phyloP scores from a whole-genome alignment of 495 filamentous ascomycete species.

The Neurospora sp. region DNA sequence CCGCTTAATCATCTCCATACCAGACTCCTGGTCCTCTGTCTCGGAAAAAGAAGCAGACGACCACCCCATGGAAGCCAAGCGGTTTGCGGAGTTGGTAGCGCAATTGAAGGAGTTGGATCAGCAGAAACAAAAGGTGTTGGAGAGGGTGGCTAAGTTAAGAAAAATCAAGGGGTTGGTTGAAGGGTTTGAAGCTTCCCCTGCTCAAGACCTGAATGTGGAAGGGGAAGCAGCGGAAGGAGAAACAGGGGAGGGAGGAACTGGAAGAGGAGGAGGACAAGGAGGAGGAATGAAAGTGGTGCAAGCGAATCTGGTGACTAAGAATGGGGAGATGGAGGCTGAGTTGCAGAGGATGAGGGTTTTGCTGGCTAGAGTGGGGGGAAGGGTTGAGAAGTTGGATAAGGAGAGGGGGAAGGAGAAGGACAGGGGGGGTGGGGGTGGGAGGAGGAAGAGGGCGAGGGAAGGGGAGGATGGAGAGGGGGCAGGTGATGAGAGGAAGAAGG shows the following conservation, averaged over 20 bases:
- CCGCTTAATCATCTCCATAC: conserved; percentile 22
- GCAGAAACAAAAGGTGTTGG: conserved; percentile 41
- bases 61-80: conserved; percentile 25
- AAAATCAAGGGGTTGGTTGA: conserved; percentile 48
- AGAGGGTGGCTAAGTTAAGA: conserved; percentile 46
- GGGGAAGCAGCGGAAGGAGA: not conserved
- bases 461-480: conserved; percentile 13
- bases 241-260: not conserved
- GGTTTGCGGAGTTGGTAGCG: conserved; percentile 46
- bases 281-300: conserved; percentile 44
- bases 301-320: conserved; percentile 64
- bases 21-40: not conserved
- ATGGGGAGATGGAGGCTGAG: conserved; percentile 64
- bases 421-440: not conserved
- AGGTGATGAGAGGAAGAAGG: conserved; percentile 30
- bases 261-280: conserved; percentile 3
- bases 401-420: conserved; percentile 10
- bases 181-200: conserved; percentile 33
- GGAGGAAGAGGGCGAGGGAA: conserved; percentile 1
- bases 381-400: conserved; percentile 34
- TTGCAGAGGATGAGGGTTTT: conserved; percentile 68
- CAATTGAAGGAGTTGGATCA: conserved; percentile 42
- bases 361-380: conserved; percentile 57
- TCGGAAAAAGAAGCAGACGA: conserved; percentile 18
- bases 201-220: not conserved